Conservation (phyloP, 768 basidiomycete species). For the Jaapia argillacea region DNA sequence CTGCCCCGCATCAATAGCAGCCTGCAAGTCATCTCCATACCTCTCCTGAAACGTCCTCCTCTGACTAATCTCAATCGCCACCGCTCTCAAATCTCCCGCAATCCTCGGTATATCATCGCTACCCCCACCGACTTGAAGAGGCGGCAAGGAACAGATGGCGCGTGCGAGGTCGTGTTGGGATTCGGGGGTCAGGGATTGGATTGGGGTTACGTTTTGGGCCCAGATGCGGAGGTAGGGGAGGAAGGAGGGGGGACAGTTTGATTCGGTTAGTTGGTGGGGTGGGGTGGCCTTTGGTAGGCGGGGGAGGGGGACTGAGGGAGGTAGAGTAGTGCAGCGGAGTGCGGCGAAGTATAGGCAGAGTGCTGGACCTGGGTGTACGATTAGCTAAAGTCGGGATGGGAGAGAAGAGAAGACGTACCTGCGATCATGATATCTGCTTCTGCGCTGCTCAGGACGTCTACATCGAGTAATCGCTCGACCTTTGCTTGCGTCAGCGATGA, state of each 20-base stretch:
- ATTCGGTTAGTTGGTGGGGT: constrained; percentile 48
- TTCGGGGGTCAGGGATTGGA: constrained; percentile 43
- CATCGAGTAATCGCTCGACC: too few species aligned
- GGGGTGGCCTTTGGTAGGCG: constrained; percentile 33
- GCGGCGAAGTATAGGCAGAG: constrained; percentile 83
- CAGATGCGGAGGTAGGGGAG: constrained; percentile 63
- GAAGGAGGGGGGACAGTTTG: constrained; percentile 67
- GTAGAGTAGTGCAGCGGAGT: constrained; percentile 59
- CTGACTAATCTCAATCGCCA: too few species aligned
- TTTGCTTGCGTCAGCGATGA: too few species aligned
- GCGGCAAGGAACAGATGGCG: constrained; percentile 55
- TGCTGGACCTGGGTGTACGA: constrained; percentile 47
- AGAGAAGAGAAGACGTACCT: too few species aligned
- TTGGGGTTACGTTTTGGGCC: constrained; percentile 56
- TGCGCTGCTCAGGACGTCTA: too few species aligned
- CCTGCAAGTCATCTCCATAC: constrained; percentile 67
- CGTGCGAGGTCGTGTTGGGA: constrained; percentile 78
- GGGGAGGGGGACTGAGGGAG: constrained; percentile 77
- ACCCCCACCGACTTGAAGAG: constrained; percentile 68
- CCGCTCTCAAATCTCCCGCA: too few species aligned
- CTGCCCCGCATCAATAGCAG: constrained; percentile 61
- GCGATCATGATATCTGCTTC: too few species aligned
- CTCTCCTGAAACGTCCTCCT: constrained; percentile 76
- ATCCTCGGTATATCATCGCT: constrained; percentile 86
- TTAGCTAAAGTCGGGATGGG: too few species aligned